These are phyloP conservation scores for Suhomyces choctaworum DNA, from an alignment of 1,139 yeast species.

Conservation along the genomic window DNA sequence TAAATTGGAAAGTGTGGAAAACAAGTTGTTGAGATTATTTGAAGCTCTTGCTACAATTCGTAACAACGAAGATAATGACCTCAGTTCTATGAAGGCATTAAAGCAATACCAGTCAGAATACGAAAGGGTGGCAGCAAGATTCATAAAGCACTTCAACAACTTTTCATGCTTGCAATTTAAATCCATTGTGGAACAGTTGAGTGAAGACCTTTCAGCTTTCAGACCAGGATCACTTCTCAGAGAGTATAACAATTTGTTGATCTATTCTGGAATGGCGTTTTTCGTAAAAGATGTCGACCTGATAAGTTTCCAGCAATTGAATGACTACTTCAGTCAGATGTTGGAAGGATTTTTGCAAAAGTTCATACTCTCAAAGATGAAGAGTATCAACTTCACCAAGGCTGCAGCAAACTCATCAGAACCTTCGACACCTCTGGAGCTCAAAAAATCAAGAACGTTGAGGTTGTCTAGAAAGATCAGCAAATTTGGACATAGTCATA, in stretches of 20 bases:
- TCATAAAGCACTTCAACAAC: conserved; percentile 49
- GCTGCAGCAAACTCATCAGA: conserved; percentile 5
- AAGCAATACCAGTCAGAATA: conserved; percentile 65
- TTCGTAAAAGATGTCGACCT: conserved; percentile 58
- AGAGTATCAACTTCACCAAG: conserved; percentile 21
- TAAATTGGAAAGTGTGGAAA: conserved; percentile 54
- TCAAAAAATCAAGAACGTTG: conserved; percentile 35
- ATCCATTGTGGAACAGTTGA: conserved; percentile 32
- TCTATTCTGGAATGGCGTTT: conserved; percentile 61
- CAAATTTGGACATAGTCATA: conserved; percentile 13
- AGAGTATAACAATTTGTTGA: conserved; percentile 46
- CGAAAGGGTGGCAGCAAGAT: conserved; percentile 55
- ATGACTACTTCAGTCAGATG: conserved; percentile 26
- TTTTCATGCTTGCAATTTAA: conserved; percentile 49
- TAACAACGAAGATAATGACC: conserved; percentile 45
- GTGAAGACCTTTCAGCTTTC: conserved; percentile 24
- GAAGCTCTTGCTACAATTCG: conserved; percentile 64
- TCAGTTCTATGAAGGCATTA: conserved; percentile 73
- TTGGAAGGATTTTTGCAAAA: conserved; percentile 33
- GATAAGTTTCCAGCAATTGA: conserved; percentile 26
- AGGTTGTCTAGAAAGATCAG: conserved; percentile 31
- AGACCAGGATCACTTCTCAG: conserved; percentile 26
- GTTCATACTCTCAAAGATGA: conserved; percentile 26
- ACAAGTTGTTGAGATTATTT: conserved; percentile 57
- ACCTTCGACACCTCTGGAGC: conserved; percentile 14